phyloP scores from a whole-genome alignment of 768 basidiomycete genomes.

The Podaxis sp. region DNA sequence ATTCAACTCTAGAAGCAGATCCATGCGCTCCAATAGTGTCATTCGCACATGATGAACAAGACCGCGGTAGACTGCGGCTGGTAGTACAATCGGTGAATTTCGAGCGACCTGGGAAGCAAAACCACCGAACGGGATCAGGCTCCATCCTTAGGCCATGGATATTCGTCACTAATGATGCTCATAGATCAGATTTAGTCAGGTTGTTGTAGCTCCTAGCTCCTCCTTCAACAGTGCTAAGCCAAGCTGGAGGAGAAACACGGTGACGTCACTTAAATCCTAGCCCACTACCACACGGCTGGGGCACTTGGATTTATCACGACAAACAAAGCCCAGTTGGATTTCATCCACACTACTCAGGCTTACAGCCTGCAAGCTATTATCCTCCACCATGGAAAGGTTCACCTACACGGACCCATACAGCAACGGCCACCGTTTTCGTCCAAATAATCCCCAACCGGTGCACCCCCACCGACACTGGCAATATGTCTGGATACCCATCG shows the following conservation, averaged over 20 bases:
- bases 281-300: background rate
- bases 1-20: background rate
- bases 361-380: background rate
- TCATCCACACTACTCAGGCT: background rate
- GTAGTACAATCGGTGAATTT: background rate
- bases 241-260: background rate
- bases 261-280: background rate
- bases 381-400: background rate
- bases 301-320: background rate
- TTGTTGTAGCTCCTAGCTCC: background rate
- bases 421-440: background rate
- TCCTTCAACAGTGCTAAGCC: too few species aligned
- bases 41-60: background rate
- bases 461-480: slow-evolving; percentile 44
- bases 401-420: background rate
- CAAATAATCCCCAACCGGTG: background rate
- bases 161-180: background rate
- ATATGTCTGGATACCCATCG: slow-evolving; percentile 65
- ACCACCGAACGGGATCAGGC: background rate
- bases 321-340: background rate
- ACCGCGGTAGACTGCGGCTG: background rate
- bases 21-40: background rate
- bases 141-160: background rate
- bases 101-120: background rate
- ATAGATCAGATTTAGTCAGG: background rate